phyloP scores from a whole-genome alignment of 495 filamentous ascomycete species.

The Aspergillus kassunensis region DNA sequence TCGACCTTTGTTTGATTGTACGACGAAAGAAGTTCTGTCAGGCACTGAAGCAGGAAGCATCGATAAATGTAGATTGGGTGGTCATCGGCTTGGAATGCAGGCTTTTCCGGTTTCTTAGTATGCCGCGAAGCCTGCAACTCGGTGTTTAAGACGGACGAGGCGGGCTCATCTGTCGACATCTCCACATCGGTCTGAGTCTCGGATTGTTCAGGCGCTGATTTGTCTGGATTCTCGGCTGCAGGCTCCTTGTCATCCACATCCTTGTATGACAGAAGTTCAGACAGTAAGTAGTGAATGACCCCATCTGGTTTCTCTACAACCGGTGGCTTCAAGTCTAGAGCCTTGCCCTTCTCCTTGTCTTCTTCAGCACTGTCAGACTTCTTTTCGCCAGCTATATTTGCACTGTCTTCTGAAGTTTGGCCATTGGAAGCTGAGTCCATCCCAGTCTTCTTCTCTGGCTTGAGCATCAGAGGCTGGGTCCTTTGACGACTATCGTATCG shows the following conservation, averaged over 20 bases:
- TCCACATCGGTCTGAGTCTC: constrained; percentile 50
- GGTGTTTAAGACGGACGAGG: constrained; percentile 36
- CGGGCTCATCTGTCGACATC: constrained; percentile 40
- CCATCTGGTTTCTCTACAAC: constrained; percentile 91
- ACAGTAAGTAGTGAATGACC: constrained; percentile 93
- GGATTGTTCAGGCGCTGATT: constrained; percentile 24
- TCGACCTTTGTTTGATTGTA: constrained; percentile 95
- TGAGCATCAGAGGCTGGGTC: constrained; percentile 56
- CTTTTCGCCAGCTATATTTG: constrained; percentile 25
- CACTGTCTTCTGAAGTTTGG: constrained; percentile 29
- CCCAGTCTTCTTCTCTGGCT: constrained; percentile 42
- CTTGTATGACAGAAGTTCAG: constrained; percentile 84
- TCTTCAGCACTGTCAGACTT: constrained; percentile 32
- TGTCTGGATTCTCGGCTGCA: constrained; percentile 47
- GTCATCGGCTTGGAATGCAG: constrained; percentile 82
- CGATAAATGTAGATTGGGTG: constrained; percentile 96
- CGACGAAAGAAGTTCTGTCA: constrained; percentile 87
- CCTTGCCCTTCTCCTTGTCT: constrained; percentile 58
- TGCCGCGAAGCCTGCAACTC: constrained; percentile 26
- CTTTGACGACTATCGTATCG: constrained; percentile 57
- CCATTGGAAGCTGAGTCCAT: constrained; percentile 23
- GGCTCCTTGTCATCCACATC: constrained; percentile 82
- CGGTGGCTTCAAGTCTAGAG: constrained; percentile 69
- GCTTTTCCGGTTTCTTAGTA: constrained; percentile 66
- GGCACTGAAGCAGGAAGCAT: constrained; percentile 89